These are phyloP conservation scores for Zymoseptoria crescenta DNA, from an alignment of 2,329 filamentous ascomycete genomes.

Conservation along the genomic window DNA sequence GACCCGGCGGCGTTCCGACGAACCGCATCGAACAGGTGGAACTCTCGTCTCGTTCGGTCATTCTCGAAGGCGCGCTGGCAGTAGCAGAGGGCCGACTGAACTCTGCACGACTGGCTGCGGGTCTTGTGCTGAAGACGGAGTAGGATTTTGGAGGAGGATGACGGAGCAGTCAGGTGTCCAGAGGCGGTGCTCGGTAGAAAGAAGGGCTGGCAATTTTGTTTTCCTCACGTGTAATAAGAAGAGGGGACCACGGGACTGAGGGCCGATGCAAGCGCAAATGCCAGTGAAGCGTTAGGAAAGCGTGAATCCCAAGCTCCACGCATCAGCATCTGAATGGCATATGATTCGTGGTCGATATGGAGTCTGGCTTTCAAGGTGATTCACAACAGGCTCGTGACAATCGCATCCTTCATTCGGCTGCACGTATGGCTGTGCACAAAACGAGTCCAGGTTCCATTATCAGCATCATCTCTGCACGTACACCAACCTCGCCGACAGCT, in stretches of 20 bases:
- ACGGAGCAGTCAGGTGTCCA: background rate
- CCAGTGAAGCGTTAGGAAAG: background rate
- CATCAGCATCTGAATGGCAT: background rate
- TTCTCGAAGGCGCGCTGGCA: background rate
- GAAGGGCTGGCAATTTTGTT: background rate
- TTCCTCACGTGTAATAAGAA: background rate
- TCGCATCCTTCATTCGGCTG: no score
- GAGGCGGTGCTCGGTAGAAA: background rate
- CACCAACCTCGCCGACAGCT: background rate
- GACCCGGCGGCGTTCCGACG: background rate
- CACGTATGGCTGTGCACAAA: no score
- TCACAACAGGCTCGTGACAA: background rate
- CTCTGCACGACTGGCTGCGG: background rate
- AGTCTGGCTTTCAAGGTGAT: no score
- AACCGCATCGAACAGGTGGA: background rate
- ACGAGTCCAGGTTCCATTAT: no score
- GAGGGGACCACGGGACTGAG: background rate
- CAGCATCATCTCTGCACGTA: background rate
- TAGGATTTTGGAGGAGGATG: background rate
- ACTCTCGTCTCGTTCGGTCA: background rate
- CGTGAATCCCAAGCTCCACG: background rate
- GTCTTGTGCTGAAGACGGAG: background rate
- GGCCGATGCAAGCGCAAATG: background rate
- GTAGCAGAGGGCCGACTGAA: background rate
- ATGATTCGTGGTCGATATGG: no score